A percentile compares a stretch with the other conserved stretches of the same genome.
phyloP scores from a whole-genome alignment of 1,284 basidiomycete species.

The Pascua sp. region DNA sequence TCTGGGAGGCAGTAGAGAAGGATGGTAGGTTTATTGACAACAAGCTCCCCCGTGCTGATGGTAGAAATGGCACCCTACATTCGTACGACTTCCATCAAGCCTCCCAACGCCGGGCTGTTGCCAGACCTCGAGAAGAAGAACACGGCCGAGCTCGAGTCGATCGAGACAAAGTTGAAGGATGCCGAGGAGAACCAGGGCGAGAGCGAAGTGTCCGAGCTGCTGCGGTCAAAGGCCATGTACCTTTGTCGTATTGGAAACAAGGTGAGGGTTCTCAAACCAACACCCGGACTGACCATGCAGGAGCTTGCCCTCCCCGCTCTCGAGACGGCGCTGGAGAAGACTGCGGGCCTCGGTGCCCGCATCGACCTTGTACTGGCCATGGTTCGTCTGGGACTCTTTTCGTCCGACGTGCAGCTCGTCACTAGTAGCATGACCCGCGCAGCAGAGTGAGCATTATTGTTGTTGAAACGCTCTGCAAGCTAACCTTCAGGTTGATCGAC shows the following conservation, averaged over 20 bases:
- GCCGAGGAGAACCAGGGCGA: slow-evolving; percentile 91
- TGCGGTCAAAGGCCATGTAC: slow-evolving; percentile 82
- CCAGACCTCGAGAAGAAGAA: slow-evolving; percentile 71
- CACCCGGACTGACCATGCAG: slow-evolving; percentile 42
- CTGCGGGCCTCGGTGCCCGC: slow-evolving; percentile 83
- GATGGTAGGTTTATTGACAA: slow-evolving; percentile 62
- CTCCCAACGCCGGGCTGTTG: slow-evolving; percentile 60
- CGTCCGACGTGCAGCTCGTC: slow-evolving; percentile 73
- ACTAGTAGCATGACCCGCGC: slow-evolving; percentile 72
- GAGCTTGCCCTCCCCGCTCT: slow-evolving; percentile 74
- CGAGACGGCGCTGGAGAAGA: slow-evolving; percentile 83
- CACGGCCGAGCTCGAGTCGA: slow-evolving; percentile 65
- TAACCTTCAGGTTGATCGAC: slow-evolving; percentile 71
- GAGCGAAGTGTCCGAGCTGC: slow-evolving; percentile 83
- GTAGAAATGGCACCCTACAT: slow-evolving; percentile 80
- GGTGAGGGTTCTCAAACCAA: slow-evolving; percentile 52
- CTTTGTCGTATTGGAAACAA: slow-evolving; percentile 88
- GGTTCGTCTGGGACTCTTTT: slow-evolving; percentile 89
- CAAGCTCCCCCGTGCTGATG: slow-evolving; percentile 4
- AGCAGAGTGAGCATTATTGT: slow-evolving; percentile 61
- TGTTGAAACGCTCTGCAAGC: neutral
- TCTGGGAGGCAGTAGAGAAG: slow-evolving; percentile 75
- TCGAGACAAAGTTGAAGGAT: slow-evolving; percentile 77
- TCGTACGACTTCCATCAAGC: slow-evolving; percentile 35
- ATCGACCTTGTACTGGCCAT: slow-evolving; percentile 90